Conservation (phyloP, 108 stramenopile genomes). For the Nitzschia inconspicua region DNA sequence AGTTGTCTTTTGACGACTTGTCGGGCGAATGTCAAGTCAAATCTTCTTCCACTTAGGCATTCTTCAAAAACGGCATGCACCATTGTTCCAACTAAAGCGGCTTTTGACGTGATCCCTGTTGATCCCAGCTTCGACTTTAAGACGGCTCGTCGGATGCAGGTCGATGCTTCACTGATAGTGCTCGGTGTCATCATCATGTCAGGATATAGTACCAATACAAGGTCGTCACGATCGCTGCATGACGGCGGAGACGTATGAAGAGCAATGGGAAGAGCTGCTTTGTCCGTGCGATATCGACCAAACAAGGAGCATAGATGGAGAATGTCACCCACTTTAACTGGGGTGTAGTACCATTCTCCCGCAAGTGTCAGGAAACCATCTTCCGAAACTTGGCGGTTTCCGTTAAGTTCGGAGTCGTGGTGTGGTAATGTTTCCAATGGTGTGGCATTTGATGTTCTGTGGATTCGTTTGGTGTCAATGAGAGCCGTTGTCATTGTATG, state of each 20-base stretch:
- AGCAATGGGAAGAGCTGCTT: conserved; percentile 65
- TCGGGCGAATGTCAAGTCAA: conserved; percentile 41
- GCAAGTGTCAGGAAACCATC: conserved; percentile 67
- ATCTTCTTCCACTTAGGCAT: conserved; percentile 52
- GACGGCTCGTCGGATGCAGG: conserved; percentile 72
- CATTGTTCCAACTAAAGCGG: conserved; percentile 76
- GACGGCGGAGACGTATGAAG: conserved; percentile 54
- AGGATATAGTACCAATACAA: conserved; percentile 75
- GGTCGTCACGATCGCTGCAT: conserved; percentile 61
- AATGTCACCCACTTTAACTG: conserved; percentile 51
- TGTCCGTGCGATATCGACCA: conserved; percentile 63
- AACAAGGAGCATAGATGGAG: conserved; percentile 76
- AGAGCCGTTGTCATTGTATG: conserved; percentile 40
- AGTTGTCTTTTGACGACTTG: conserved; percentile 43
- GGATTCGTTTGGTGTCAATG: conserved; percentile 10
- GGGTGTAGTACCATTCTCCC: conserved; percentile 77
- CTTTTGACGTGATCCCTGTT: conserved; percentile 50
- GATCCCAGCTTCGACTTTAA: conserved; percentile 70
- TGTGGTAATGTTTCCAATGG: not conserved
- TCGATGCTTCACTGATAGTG: conserved; percentile 61
- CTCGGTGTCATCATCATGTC: conserved; percentile 81
- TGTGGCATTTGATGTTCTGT: not conserved
- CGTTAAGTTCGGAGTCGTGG: not conserved
- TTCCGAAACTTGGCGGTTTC: not conserved
- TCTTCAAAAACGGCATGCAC: conserved; percentile 80